Base-by-base conservation (phyloP, 2,329 filamentous ascomycete species). In the Aureobasidium sp. region DNA sequence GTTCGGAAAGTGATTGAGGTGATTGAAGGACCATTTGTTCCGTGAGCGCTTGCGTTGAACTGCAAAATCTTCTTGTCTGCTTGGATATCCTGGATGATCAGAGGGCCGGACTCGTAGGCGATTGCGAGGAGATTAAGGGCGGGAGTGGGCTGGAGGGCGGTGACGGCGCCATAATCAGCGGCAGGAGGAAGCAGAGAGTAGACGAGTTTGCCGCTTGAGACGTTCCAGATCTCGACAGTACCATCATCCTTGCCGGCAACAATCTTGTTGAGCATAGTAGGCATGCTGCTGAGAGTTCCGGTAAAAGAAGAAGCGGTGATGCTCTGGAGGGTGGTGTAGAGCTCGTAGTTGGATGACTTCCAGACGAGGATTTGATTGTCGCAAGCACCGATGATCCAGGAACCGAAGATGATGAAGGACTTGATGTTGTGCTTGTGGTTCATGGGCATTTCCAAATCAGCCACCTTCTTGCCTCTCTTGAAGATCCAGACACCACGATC, bases 171-270 rank as follows among this genome's bases (percentile, higher is more conserved):
- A 67, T 84, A 87, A 58, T 86, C 82, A 2, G 87, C 80, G 9
- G 84, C 83, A 0, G 89, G 87, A 0, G 94, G 89, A 15, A 94
- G 78, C 57, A 99, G 87, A 1, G 91, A 95, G 74, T 97, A 95
- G 32, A 99, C 85, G 60, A 97, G 81, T 74, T 95, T 96, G 52
- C 82, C 92, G 3, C 90, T 96, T 72, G 89, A 95, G 64, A 99
- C 80, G 71, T 99, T 99, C 93, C 94, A 99, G 56, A 99, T 96
- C 71, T 99, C 94, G 9, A 97, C 87, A 74, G 87, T 88, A 7
- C 94, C 94, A 73, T 99, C 91, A 66, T 84, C 84, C 69, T 91
- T 87, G 10, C 91, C 95, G 2, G 91, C 89, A 67, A 97, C 91
- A 48, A 99, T 84, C 76, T 99, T 99, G 80, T 99, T 99, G 64